Conservation (phyloP, 1,139 yeast species). For the Protomyces gravidus region DNA sequence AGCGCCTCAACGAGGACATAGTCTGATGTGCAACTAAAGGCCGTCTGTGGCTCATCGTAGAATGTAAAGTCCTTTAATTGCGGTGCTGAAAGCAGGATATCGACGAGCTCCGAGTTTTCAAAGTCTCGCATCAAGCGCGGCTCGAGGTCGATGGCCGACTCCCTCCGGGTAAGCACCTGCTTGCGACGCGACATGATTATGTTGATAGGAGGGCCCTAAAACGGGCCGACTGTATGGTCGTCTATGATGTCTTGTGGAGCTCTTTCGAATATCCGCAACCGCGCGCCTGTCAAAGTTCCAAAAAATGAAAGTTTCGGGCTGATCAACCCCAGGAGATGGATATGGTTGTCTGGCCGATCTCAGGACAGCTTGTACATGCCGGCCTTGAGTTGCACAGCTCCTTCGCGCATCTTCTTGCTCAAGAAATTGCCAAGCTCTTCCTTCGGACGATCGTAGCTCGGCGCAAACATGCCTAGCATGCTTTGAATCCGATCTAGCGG, state of each 20-base stretch:
- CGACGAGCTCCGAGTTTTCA: background rate
- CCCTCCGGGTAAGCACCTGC: background rate
- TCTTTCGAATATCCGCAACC: no score
- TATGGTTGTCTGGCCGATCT: background rate
- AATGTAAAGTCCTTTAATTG: background rate
- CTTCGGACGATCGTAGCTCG: conserved; percentile 39
- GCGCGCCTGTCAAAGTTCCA: no score
- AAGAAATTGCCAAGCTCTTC: conserved; percentile 38
- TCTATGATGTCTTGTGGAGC: no score
- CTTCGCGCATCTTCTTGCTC: conserved; percentile 9
- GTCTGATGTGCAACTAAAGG: background rate
- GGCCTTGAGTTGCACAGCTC: conserved; percentile 16
- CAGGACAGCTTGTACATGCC: conserved; percentile 16
- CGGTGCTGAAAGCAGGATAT: background rate
- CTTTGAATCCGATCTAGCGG: conserved; percentile 51
- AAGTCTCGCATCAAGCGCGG: background rate
- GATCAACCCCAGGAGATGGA: no score
- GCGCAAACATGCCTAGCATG: conserved; percentile 53
- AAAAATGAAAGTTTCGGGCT: no score
- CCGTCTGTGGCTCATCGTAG: background rate
- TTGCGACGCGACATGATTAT: background rate
- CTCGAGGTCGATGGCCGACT: conserved; percentile 1
- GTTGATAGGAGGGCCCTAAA: no score
- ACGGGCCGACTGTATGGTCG: no score
- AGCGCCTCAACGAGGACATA: background rate